Percentiles rank a stretch among this genome's conserved stretches.
phyloP scores from a whole-genome alignment of 1,284 basidiomycete species.

The Sporisorium exsertum region DNA sequence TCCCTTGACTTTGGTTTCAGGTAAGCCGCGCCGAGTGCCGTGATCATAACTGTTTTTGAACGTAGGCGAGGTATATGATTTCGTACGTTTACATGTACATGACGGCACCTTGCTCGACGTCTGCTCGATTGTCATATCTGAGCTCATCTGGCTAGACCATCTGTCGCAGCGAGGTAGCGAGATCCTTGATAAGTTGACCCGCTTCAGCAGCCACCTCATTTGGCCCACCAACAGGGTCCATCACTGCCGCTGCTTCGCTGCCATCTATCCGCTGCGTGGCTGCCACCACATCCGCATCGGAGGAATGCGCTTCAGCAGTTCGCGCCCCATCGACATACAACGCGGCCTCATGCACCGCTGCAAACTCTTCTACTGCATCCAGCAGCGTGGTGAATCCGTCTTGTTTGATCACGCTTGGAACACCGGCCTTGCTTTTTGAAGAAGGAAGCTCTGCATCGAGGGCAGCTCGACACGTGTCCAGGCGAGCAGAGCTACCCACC shows the following conservation, averaged over 20 bases:
- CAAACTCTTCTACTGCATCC: conserved; percentile 50
- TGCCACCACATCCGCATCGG: conserved; percentile 75
- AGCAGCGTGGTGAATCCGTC: conserved; percentile 29
- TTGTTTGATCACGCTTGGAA: not conserved
- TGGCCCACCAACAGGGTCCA: not conserved
- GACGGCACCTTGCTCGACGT: not conserved
- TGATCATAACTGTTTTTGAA: not conserved
- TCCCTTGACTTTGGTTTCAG: too few species aligned
- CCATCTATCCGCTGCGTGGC: conserved; percentile 74
- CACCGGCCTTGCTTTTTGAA: not conserved
- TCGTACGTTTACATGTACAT: not conserved
- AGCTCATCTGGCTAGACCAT: conserved; percentile 14
- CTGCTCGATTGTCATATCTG: not conserved
- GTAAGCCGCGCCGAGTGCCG: not conserved
- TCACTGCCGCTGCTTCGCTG: not conserved
- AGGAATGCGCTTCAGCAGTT: conserved; percentile 84
- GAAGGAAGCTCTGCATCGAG: conserved; percentile 17
- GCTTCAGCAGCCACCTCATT: conserved; percentile 29
- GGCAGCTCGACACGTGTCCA: conserved; percentile 15
- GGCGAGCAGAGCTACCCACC: conserved; percentile 14
- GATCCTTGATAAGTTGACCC: conserved; percentile 47
- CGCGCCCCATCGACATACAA: conserved; percentile 10
- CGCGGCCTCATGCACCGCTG: conserved; percentile 33
- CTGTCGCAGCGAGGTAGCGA: conserved; percentile 29
- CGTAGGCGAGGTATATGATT: not conserved